Percentiles rank a stretch among this genome's conserved stretches.
These are phyloP conservation scores for Monilinia laxa DNA, from an alignment of 2,329 filamentous ascomycete species.

Conservation along the genomic window DNA sequence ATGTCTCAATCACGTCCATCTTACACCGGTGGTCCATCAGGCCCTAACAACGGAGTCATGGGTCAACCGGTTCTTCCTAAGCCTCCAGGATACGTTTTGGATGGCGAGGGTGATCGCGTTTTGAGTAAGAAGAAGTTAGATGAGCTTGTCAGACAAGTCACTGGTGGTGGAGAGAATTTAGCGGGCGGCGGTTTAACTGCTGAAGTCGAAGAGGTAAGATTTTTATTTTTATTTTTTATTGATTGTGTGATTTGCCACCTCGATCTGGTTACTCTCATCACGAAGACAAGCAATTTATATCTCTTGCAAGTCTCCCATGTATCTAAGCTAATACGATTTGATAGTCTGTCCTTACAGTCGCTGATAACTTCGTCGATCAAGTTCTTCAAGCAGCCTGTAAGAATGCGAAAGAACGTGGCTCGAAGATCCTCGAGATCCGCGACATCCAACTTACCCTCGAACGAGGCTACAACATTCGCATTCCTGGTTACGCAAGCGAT, in stretches of 20 bases:
- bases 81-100: slow-evolving; percentile 79
- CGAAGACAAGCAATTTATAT: no score
- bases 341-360: slow-evolving; percentile 81
- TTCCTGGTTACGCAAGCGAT: slow-evolving; percentile 91
- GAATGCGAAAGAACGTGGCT: slow-evolving; percentile 88
- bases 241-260: slow-evolving; percentile 11
- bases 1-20: slow-evolving; percentile 78
- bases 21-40: slow-evolving; percentile 71
- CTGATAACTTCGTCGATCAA: slow-evolving; percentile 92
- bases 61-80: slow-evolving; percentile 82
- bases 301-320: not conserved
- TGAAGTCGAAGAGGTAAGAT: slow-evolving; percentile 88
- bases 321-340: slow-evolving; percentile 21
- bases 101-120: slow-evolving; percentile 88
- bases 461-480: slow-evolving; percentile 84
- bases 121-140: slow-evolving; percentile 98
- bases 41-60: slow-evolving; percentile 77
- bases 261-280: slow-evolving; percentile 2
- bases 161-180: slow-evolving; percentile 72
- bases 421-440: slow-evolving; percentile 84
- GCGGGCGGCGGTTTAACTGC: slow-evolving; percentile 75
- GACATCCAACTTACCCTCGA: slow-evolving; percentile 82
- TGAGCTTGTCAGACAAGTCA: slow-evolving; percentile 90
- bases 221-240: slow-evolving; percentile 22
- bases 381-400: slow-evolving; percentile 85